Conservation (phyloP, 2,329 filamentous ascomycete genomes). For the Fusarium avenaceum region DNA sequence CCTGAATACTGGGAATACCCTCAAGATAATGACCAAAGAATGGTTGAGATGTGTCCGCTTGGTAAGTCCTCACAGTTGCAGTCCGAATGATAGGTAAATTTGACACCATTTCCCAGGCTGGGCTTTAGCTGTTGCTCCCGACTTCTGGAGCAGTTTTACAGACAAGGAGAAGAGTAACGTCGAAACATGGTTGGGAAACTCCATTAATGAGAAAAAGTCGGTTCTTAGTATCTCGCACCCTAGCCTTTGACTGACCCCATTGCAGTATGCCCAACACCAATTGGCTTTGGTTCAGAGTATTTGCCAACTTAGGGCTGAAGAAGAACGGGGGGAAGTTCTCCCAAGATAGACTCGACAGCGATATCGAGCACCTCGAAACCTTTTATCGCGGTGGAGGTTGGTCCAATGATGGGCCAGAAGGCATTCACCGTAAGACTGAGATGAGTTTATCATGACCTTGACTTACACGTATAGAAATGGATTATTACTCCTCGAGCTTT, state of each 20-base stretch:
- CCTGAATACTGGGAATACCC: slow-evolving; percentile 84
- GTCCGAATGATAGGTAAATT: not conserved
- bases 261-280: slow-evolving; percentile 76
- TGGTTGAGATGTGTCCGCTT: slow-evolving; percentile 88
- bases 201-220: slow-evolving; percentile 81
- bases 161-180: slow-evolving; percentile 74
- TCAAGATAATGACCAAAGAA: slow-evolving; percentile 81
- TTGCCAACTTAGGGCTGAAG: slow-evolving; percentile 82
- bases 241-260: slow-evolving; percentile 17
- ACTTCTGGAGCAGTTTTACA: slow-evolving; percentile 75
- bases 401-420: slow-evolving; percentile 84
- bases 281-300: slow-evolving; percentile 87
- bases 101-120: slow-evolving; percentile 62
- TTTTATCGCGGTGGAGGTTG: slow-evolving; percentile 87
- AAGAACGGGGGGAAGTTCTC: slow-evolving; percentile 81
- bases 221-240: slow-evolving; percentile 8
- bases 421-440: slow-evolving; percentile 71
- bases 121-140: slow-evolving; percentile 76
- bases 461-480: slow-evolving; percentile 71
- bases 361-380: slow-evolving; percentile 82
- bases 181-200: slow-evolving; percentile 78
- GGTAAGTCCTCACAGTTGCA: slow-evolving; percentile 55
- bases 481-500: slow-evolving; percentile 87
- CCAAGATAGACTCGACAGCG: slow-evolving; percentile 76
- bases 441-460: too few species aligned